Conservation (phyloP, 2,329 filamentous ascomycete genomes). For the Botrytis galanthina region DNA sequence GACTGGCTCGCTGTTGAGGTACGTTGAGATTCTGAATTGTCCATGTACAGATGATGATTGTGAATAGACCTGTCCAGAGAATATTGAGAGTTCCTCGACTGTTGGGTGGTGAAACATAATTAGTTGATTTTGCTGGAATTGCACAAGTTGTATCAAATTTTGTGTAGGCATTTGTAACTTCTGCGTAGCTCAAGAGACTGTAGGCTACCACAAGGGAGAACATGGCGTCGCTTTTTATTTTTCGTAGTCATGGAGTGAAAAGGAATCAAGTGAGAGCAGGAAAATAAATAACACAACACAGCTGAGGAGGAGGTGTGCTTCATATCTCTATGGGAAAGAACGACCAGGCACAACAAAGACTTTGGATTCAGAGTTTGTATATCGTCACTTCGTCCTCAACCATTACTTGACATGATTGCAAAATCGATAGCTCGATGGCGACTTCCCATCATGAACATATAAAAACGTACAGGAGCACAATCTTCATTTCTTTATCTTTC, state of each 20-base stretch:
- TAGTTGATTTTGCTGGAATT: constrained; percentile 3
- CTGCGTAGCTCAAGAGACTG: neutral
- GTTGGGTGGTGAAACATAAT: constrained; percentile 22
- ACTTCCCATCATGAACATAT: neutral
- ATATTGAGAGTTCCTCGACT: constrained; percentile 30
- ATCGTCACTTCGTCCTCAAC: neutral
- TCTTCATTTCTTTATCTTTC: too few relatives aligned
- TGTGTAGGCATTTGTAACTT: constrained; percentile 1
- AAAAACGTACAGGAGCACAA: neutral
- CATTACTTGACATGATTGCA: neutral
- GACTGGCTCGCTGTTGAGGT: constrained; percentile 20
- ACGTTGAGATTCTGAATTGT: constrained; percentile 31
- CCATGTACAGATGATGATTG: constrained; percentile 27
- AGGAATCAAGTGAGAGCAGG: neutral
- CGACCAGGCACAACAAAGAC: neutral
- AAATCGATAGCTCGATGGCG: neutral
- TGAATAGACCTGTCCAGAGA: constrained; percentile 28
- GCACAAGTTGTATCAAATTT: constrained; percentile 9
- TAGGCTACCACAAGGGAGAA: neutral
- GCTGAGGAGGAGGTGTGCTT: neutral
- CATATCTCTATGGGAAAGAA: neutral
- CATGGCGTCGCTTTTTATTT: neutral
- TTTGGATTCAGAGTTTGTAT: neutral
- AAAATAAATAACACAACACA: neutral
- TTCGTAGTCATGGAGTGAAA: neutral